Conservation (phyloP, 169 alveolate species). For the Eimeria maxima region DNA sequence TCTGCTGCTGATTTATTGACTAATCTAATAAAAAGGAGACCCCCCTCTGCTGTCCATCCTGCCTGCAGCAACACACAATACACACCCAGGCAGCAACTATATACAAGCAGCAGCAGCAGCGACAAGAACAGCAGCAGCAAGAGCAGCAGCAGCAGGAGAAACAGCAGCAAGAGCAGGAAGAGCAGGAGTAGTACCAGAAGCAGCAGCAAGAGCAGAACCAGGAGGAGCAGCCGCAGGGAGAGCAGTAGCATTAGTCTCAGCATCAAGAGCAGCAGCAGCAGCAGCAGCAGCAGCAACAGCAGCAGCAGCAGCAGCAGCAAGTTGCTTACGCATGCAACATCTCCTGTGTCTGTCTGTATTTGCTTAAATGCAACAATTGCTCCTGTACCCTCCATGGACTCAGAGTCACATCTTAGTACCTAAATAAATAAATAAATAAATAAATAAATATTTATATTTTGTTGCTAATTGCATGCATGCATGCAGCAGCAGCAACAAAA, state of each 20-base stretch:
- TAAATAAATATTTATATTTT: too few species aligned
- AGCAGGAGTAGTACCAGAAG: too few species aligned
- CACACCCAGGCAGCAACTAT: background rate
- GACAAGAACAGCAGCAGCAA: constrained; percentile 9
- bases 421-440: background rate
- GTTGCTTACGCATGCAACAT: constrained; percentile 42
- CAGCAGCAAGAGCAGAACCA: too few species aligned
- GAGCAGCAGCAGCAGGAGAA: background rate
- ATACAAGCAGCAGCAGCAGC: constrained; percentile 12
- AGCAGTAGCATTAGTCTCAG: too few species aligned
- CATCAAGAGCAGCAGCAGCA: background rate
- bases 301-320: constrained; percentile 9
- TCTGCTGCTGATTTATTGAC: background rate
- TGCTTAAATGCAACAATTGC: constrained; percentile 35
- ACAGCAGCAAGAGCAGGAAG: too few species aligned
- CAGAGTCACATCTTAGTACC: constrained; percentile 55
- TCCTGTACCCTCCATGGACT: constrained; percentile 25
- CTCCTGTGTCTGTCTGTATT: background rate
- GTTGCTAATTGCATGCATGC: background rate
- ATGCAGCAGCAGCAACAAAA: constrained; percentile 11
- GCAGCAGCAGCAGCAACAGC: constrained; percentile 18
- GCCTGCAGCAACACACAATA: background rate
- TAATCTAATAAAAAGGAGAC: background rate
- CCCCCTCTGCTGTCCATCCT: constrained; percentile 51
- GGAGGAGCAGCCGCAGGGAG: too few species aligned